A percentile compares a stretch with the other conserved stretches of the same genome.
Evolutionary conservation across 2,329 filamentous ascomycete genomes (phyloP).

Genomic region (Ophiocordyceps camponoti-rufipedis): DNA sequence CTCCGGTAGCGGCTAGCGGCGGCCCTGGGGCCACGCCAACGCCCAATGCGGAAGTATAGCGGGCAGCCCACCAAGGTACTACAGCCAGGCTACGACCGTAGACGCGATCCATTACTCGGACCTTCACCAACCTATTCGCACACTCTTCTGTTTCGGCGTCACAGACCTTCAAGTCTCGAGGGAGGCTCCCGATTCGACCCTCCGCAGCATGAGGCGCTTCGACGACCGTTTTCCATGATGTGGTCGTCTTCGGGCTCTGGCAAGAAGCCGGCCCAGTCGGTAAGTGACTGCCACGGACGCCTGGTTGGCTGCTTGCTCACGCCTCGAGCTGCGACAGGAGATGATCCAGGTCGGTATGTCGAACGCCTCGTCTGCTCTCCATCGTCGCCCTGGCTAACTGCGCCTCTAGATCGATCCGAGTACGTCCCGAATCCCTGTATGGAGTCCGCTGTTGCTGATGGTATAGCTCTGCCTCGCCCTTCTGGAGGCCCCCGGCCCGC

Average conservation of each 20-base stretch:
- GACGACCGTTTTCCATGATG: conserved; percentile 22
- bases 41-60: neutral
- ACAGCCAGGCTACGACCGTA: neutral
- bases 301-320: conserved; percentile 1
- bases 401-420: conserved; percentile 40
- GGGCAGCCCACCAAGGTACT: neutral
- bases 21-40: neutral
- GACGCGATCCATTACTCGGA: neutral
- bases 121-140: too few relatives aligned
- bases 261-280: conserved; percentile 58
- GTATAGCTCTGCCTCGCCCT: conserved; percentile 63
- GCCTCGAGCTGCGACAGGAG: conserved; percentile 42
- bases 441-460: conserved; percentile 6
- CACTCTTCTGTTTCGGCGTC: too few relatives aligned
- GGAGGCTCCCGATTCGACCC: conserved; percentile 1
- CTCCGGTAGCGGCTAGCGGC: neutral
- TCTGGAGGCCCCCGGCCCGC: conserved; percentile 54
- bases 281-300: conserved; percentile 20
- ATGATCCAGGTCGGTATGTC: conserved; percentile 97
- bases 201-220: conserved; percentile 13
- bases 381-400: conserved; percentile 9
- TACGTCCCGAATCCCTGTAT: conserved; percentile 17
- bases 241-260: conserved; percentile 46
- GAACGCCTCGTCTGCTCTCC: neutral
- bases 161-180: too few relatives aligned